Evolutionary conservation across 805 yeast species (phyloP).

Genomic region (Starmerella floris): DNA sequence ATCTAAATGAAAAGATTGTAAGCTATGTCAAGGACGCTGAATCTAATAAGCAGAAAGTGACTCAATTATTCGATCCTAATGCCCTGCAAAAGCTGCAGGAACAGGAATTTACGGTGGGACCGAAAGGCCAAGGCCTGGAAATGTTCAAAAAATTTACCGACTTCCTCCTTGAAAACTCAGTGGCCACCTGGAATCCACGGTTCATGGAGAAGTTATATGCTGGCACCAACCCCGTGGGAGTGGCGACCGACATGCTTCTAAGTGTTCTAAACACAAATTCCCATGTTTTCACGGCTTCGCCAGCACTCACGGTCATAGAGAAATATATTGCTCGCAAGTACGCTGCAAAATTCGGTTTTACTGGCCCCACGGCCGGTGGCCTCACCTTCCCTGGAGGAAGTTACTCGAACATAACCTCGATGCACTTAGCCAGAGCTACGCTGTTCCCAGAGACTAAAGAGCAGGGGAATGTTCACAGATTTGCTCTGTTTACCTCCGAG

Average conservation of each 20-base stretch:
- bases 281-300: constrained; percentile 74
- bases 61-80: constrained; percentile 33
- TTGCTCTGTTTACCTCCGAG: constrained; percentile 56
- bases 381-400: constrained; percentile 79
- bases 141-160: constrained; percentile 42
- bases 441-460: constrained; percentile 56
- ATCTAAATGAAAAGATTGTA: constrained; percentile 40
- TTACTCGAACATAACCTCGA: constrained; percentile 67
- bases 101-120: constrained; percentile 22
- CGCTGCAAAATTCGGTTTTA: constrained; percentile 49
- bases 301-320: constrained; percentile 63
- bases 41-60: constrained; percentile 36
- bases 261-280: constrained; percentile 68
- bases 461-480: constrained; percentile 42
- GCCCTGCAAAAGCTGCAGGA: constrained; percentile 32
- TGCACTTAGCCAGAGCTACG: constrained; percentile 61
- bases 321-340: constrained; percentile 53
- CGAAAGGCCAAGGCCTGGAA: constrained; percentile 31
- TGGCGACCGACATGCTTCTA: constrained; percentile 54
- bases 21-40: constrained; percentile 41
- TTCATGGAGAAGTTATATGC: constrained; percentile 76
- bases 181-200: constrained; percentile 79
- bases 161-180: constrained; percentile 48
- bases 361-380: constrained; percentile 52
- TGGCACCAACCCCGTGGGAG: constrained; percentile 74